phyloP scores from a whole-genome alignment of 768 basidiomycete genomes.

The Xerocomellus intermedius region DNA sequence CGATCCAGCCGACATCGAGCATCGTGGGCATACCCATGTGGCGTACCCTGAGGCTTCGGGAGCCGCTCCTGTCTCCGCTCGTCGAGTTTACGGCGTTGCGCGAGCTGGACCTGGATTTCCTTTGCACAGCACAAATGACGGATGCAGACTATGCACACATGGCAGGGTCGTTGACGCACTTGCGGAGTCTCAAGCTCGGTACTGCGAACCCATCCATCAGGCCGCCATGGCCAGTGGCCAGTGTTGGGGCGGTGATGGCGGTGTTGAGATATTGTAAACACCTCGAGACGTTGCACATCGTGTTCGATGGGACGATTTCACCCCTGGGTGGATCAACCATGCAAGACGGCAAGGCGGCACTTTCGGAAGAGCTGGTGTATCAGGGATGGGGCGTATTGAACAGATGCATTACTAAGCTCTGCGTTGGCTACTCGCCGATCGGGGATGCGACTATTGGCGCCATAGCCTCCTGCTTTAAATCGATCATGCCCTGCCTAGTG shows the following conservation, averaged over 20 bases:
- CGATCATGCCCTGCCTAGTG: conserved; percentile 14
- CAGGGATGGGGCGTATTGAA: conserved; percentile 10
- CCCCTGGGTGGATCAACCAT: neutral
- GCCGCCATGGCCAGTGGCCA: conserved; percentile 6
- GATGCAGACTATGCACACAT: conserved; percentile 12
- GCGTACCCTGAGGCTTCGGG: conserved; percentile 2
- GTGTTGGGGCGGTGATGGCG: conserved; percentile 9
- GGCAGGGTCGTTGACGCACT: conserved; percentile 6
- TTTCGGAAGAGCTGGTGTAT: neutral
- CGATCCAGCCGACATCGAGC: conserved; percentile 1
- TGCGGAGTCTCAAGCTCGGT: conserved; percentile 18
- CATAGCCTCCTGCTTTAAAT: conserved; percentile 12
- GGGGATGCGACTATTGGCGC: neutral
- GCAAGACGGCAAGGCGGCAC: neutral
- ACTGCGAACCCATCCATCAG: conserved; percentile 5
- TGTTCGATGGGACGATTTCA: conserved; percentile 16
- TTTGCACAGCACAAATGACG: conserved; percentile 7
- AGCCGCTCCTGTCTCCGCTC: conserved; percentile 6
- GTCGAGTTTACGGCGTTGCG: conserved; percentile 11
- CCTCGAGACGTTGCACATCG: conserved; percentile 16
- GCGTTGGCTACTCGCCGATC: conserved; percentile 20
- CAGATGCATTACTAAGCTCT: conserved; percentile 7
- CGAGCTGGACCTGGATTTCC: conserved; percentile 17
- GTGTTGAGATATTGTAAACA: conserved; percentile 11
- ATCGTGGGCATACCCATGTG: neutral